phyloP scores from a whole-genome alignment of 305 asterid species.

The Galium porrigens region DNA sequence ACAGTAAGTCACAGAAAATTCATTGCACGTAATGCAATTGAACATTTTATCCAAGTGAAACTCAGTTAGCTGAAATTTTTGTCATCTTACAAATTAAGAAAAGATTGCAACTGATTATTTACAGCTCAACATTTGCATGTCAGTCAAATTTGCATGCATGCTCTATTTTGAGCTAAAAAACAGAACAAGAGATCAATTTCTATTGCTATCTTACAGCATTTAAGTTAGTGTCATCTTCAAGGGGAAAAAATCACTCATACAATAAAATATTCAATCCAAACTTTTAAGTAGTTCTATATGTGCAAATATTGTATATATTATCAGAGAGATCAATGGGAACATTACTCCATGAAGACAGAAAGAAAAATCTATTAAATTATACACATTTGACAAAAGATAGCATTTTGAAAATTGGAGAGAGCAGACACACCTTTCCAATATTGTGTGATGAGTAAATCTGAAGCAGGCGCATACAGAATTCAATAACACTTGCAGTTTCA shows the following conservation, averaged over 20 bases:
- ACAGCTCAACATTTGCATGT: neutral
- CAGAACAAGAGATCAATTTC: neutral
- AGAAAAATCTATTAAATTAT: neutral
- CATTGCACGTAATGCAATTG: neutral
- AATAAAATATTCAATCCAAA: neutral
- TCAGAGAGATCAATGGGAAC: neutral
- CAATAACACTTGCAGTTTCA: constrained; percentile 74
- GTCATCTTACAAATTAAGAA: neutral
- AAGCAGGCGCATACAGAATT: constrained; percentile 75
- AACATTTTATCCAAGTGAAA: neutral
- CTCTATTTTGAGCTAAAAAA: neutral
- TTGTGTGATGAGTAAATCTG: constrained; percentile 84
- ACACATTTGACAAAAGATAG: neutral
- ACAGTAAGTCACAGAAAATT: neutral
- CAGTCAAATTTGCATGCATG: neutral
- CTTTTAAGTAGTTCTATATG: neutral
- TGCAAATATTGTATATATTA: neutral
- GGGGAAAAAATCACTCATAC: neutral
- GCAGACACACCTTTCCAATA: constrained; percentile 59
- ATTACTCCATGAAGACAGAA: neutral
- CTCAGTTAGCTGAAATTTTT: neutral
- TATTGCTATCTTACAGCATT: neutral
- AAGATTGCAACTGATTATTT: neutral
- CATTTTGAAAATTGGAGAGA: constrained; percentile 1
- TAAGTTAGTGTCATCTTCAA: neutral